A percentile compares a stretch with the other conserved stretches of the same genome.
Conservation (phyloP, 1,139 yeast species). For the Pichia sp. region DNA sequence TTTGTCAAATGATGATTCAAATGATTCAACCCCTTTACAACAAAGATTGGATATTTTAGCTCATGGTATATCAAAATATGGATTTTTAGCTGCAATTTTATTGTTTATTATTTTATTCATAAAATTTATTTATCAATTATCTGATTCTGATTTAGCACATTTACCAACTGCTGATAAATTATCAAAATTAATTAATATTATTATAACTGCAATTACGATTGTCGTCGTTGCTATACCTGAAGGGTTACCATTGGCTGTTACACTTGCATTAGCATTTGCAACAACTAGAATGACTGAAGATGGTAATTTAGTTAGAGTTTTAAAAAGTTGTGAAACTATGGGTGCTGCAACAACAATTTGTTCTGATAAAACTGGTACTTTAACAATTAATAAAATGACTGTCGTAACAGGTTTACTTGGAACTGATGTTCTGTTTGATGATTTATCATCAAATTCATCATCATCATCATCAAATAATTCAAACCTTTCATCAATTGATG, state of each 20-base stretch:
- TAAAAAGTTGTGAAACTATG: conserved; percentile 96
- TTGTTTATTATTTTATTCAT: conserved; percentile 74
- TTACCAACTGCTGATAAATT: conserved; percentile 70
- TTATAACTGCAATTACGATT: conserved; percentile 86
- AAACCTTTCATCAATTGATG: conserved; percentile 8
- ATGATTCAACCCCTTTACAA: conserved; percentile 72
- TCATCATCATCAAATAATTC: neutral
- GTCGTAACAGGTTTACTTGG: conserved; percentile 75
- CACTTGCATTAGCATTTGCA: conserved; percentile 93
- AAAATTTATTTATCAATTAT: conserved; percentile 63
- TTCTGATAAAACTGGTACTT: conserved; percentile 95
- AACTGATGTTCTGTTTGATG: conserved; percentile 37
- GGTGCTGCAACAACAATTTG: conserved; percentile 97
- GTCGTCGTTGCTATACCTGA: conserved; percentile 98
- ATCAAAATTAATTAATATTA: conserved; percentile 70
- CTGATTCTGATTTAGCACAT: conserved; percentile 35
- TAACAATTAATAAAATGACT: conserved; percentile 89
- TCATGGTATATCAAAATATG: conserved; percentile 90
- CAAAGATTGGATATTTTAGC: conserved; percentile 76
- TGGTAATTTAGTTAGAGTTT: conserved; percentile 89
- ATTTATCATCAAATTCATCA: too few relatives aligned
- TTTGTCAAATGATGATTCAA: conserved; percentile 57
- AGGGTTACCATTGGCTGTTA: conserved; percentile 94
- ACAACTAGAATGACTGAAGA: conserved; percentile 97
- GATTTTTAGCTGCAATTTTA: conserved; percentile 75